These are phyloP conservation scores for Ceratocystis albifundus DNA, from an alignment of 2,329 filamentous ascomycete species.

Conservation along the genomic window DNA sequence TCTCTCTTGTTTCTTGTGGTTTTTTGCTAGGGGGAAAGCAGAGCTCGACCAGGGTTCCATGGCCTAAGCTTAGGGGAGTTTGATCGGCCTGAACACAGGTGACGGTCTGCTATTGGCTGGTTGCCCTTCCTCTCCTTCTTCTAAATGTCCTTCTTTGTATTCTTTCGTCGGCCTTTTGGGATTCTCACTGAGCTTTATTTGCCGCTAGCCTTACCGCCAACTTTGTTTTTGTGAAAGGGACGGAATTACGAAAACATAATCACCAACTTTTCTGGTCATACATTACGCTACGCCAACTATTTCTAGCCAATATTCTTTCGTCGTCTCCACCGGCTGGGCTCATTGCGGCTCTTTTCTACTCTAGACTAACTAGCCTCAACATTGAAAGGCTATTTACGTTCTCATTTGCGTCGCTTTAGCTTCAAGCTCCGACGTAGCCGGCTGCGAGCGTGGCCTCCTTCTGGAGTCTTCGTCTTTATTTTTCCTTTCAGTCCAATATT, in stretches of 20 bases:
- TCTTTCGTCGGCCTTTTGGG: constrained; percentile 13
- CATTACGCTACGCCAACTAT: neutral
- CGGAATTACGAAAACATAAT: neutral
- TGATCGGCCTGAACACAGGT: neutral
- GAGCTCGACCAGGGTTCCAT: constrained; percentile 7
- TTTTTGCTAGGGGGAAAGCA: neutral
- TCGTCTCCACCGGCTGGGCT: neutral
- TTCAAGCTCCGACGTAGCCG: constrained; percentile 15
- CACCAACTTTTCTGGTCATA: neutral
- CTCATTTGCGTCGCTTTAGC: neutral
- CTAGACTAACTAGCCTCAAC: neutral
- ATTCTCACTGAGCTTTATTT: neutral
- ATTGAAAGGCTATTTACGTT: neutral
- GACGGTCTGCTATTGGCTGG: neutral
- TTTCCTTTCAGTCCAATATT: constrained; percentile 9
- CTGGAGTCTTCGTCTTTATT: constrained; percentile 7
- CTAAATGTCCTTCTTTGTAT: constrained; percentile 4
- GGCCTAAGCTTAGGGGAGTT: constrained; percentile 2
- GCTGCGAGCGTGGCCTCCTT: constrained; percentile 3
- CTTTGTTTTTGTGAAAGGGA: neutral
- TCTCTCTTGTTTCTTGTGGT: constrained; percentile 3
- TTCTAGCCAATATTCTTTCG: neutral
- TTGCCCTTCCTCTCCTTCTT: constrained; percentile 1
- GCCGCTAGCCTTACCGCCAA: neutral
- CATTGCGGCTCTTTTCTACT: neutral